Base-by-base conservation (phyloP, 192 early-diverging fungal species). In the Coemansia reversa region DNA sequence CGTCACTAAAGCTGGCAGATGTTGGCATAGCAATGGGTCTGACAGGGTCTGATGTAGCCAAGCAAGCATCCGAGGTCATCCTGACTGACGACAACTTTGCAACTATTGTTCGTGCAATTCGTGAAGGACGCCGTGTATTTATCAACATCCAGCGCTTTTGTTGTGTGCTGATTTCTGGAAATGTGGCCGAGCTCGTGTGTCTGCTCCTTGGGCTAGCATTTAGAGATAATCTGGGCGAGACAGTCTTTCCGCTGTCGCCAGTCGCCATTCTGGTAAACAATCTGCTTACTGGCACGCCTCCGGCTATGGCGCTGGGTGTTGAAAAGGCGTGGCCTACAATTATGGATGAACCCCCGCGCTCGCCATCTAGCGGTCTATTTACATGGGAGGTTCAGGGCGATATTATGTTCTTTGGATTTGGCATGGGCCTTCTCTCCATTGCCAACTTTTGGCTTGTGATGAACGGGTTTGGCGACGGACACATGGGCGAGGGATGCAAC, bases 21-120 rank as follows among this genome's bases (percentile, higher is more conserved):
- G 83, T 92, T 67, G 91, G 91, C 58, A 89, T 92, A 82, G 88
- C 91, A 23, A 86, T 91, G 67, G 87, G 82, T 42, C 45, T 67
- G 47, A 83, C 86, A 8, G 91, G 89, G 1, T 89, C 89, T 0
- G 91, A 92, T 62, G 89, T 92, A 20, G 91, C 89, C 48, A 83
- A 84, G 65, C 82, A 84, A 58, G 95, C 95, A 3, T 86, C 89
- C 45, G 93, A 96, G 82, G 95, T 98, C 75, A 91, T 96, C 5
- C 74, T 92, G 33, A 87, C 90, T 1, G 88, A 90, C 63, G 91
- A 92, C 72, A 91, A 89, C 76, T 90, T 92, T 84, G 87, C 87
- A 39, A 90, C 89, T 9, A 93, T 94, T 64, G 89, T 92, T 55
- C 76, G 74, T 0, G 91, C 92, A 12, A 82, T 94, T 62, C 80